Conservation (phyloP, 805 yeast species). For the Grigorovia yakushimaensis region DNA sequence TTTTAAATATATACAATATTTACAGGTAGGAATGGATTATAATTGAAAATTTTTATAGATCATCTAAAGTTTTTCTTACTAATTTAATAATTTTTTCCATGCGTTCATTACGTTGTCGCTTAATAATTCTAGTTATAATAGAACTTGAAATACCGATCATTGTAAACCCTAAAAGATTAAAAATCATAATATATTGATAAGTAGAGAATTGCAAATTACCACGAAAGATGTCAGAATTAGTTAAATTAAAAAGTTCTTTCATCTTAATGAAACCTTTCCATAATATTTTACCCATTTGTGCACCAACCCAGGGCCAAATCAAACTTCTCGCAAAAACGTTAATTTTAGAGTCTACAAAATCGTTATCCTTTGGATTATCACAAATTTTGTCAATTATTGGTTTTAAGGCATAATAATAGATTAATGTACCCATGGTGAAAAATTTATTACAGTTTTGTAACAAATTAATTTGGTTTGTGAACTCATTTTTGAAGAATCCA, state of each 20-base stretch:
- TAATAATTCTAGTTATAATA: constrained; percentile 5
- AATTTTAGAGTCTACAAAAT: not conserved
- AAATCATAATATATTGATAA: constrained; percentile 17
- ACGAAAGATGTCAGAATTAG: not conserved
- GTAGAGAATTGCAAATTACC: constrained; percentile 8
- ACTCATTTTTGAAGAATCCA: not conserved
- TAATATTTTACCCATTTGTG: constrained; percentile 8
- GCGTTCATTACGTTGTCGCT: not conserved
- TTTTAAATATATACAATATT: not conserved
- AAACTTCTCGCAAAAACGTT: not conserved
- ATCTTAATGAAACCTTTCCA: constrained; percentile 3
- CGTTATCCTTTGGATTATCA: not conserved
- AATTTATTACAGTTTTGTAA: not conserved
- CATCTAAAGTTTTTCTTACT: not conserved
- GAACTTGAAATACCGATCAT: constrained; percentile 12
- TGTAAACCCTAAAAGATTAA: constrained; percentile 20
- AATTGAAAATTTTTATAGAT: not conserved
- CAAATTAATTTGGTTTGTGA: constrained; percentile 2
- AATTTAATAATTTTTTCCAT: not conserved
- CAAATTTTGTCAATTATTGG: not conserved
- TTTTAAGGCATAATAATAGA: not conserved
- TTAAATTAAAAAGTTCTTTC: constrained; percentile 4
- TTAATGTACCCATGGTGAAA: not conserved
- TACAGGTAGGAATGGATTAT: not conserved
- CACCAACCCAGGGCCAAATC: constrained; percentile 17